Percentiles rank a stretch among this genome's conserved stretches.
Evolutionary conservation across 2,329 filamentous ascomycete genomes (phyloP).

Genomic region (Ramularia collo-cygni): DNA sequence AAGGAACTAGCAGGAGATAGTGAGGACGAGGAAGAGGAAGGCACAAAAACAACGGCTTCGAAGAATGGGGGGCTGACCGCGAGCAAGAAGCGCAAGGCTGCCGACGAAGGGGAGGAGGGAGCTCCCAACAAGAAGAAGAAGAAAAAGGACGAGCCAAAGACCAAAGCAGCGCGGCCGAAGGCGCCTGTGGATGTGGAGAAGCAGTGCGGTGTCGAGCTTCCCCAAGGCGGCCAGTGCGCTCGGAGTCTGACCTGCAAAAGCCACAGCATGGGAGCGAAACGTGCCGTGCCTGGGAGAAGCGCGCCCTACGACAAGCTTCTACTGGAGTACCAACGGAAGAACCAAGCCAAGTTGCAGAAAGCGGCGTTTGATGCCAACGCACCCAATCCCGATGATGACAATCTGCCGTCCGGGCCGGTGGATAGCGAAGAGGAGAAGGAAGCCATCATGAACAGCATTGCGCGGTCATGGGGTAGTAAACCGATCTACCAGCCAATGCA

Average conservation of each 20-base stretch:
- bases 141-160: constrained; percentile 33
- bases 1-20: constrained; percentile 37
- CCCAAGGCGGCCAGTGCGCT: constrained; percentile 79
- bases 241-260: constrained; percentile 84
- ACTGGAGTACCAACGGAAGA: constrained; percentile 70
- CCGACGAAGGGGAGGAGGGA: constrained; percentile 52
- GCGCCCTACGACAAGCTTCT: constrained; percentile 87
- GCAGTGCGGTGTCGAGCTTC: constrained; percentile 79
- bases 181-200: constrained; percentile 88
- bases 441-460: constrained; percentile 71
- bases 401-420: constrained; percentile 65
- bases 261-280: constrained; percentile 88
- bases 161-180: constrained; percentile 75
- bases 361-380: constrained; percentile 92
- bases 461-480: constrained; percentile 64
- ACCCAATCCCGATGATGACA: constrained; percentile 69
- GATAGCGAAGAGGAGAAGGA: constrained; percentile 95
- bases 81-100: constrained; percentile 41
- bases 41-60: constrained; percentile 24
- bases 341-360: constrained; percentile 96
- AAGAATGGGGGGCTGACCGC: constrained; percentile 25
- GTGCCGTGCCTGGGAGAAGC: constrained; percentile 75
- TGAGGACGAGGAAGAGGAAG: constrained; percentile 33
- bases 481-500: constrained; percentile 62
- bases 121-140: constrained; percentile 83